Evolutionary conservation across 2,329 filamentous ascomycete genomes (phyloP).

Genomic region (Sclerotinia trifoliorum): DNA sequence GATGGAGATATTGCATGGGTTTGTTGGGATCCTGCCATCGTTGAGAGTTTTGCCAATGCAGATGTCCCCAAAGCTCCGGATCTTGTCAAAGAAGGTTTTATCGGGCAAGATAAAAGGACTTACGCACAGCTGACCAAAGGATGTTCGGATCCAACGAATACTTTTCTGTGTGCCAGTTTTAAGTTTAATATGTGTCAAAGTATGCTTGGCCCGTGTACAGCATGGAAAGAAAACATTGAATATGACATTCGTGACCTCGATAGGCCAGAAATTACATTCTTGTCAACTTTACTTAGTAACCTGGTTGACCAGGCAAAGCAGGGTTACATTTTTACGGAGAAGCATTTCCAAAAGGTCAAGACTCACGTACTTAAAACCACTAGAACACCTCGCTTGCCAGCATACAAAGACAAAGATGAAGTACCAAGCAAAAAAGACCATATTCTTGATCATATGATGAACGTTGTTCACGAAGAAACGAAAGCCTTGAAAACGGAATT

Average conservation of each 20-base stretch:
- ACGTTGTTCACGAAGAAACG: conserved; percentile 49
- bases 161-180: conserved; percentile 55
- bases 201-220: conserved; percentile 63
- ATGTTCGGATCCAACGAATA: conserved; percentile 26
- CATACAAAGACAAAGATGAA: conserved; percentile 3
- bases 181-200: conserved; percentile 56
- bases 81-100: conserved; percentile 48
- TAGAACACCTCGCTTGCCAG: background rate
- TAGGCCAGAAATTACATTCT: conserved; percentile 45
- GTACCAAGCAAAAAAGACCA: conserved; percentile 42
- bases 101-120: conserved; percentile 49
- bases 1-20: conserved; percentile 79
- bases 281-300: conserved; percentile 53
- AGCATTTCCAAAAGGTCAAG: conserved; percentile 42
- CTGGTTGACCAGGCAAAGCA: conserved; percentile 60
- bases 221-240: conserved; percentile 60
- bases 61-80: conserved; percentile 47
- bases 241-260: conserved; percentile 57
- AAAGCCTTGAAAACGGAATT: conserved; percentile 30
- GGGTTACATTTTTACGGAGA: conserved; percentile 49
- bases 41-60: conserved; percentile 65
- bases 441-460: conserved; percentile 64
- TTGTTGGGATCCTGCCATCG: conserved; percentile 68
- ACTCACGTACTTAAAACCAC: background rate
- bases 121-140: conserved; percentile 35